phyloP scores from a whole-genome alignment of 208 protist species.

The Acanthamoeba healyi region DNA sequence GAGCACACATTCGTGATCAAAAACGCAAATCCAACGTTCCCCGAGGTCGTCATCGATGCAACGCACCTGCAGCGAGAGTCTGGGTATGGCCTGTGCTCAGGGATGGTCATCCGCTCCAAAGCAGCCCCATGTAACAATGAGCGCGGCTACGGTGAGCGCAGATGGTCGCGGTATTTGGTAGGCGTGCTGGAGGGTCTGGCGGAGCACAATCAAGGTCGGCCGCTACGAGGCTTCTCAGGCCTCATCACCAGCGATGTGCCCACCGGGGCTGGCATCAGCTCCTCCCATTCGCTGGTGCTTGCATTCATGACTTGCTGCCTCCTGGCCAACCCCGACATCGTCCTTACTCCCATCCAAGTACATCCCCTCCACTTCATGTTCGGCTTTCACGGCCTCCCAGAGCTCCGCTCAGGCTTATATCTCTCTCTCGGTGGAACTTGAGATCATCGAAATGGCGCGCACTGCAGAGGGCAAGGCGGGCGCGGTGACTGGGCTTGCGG shows the following conservation, averaged over 20 bases:
- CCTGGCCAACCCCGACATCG: conserved; percentile 37
- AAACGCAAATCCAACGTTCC: conserved; percentile 49
- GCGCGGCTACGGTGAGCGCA: neutral
- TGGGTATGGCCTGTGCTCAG: conserved; percentile 40
- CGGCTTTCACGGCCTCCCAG: neutral
- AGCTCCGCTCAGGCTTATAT: neutral
- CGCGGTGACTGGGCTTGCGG: conserved; percentile 67
- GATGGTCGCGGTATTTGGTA: conserved; percentile 32
- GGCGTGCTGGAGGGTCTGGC: conserved; percentile 4
- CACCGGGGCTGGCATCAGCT: conserved; percentile 68
- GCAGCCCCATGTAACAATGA: too few relatives aligned
- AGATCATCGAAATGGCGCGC: conserved; percentile 52
- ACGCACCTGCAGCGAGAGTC: neutral
- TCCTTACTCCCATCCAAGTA: neutral
- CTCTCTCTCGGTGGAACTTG: neutral
- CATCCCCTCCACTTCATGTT: neutral
- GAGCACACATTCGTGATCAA: conserved; percentile 21
- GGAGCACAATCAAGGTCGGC: neutral
- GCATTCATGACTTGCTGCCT: conserved; percentile 26
- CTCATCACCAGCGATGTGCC: conserved; percentile 72
- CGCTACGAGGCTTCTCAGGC: conserved; percentile 26
- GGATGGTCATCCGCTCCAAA: too few relatives aligned
- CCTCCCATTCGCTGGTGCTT: conserved; percentile 75
- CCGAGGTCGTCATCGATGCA: conserved; percentile 17
- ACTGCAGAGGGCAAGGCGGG: conserved; percentile 76